These are phyloP conservation scores for Drosera spatulata DNA, from an alignment of 179 eudicot genomes.

Conservation along the genomic window DNA sequence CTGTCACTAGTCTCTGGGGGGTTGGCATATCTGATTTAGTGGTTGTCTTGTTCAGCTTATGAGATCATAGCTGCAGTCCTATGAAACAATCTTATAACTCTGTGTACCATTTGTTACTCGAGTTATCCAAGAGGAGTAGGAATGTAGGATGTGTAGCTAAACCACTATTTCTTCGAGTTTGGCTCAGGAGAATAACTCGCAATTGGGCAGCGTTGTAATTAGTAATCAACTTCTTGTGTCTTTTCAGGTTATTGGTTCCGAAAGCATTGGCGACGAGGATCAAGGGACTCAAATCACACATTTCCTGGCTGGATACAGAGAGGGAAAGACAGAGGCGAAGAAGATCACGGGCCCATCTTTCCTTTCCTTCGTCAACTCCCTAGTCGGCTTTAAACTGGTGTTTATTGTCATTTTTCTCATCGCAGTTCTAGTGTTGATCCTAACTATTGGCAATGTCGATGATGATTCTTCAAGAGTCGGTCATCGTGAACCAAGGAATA, in stretches of 20 bases:
- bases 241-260: conserved; percentile 70
- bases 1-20: too few relatives aligned
- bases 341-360: conserved; percentile 52
- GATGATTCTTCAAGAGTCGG: conserved; percentile 44
- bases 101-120: too few relatives aligned
- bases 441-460: conserved; percentile 23
- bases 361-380: conserved; percentile 53
- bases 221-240: neutral
- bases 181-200: neutral
- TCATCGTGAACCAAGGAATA: conserved; percentile 15
- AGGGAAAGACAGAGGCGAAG: conserved; percentile 58
- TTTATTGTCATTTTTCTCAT: conserved; percentile 41
- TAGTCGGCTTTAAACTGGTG: conserved; percentile 36
- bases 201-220: neutral
- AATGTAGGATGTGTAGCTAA: too few relatives aligned
- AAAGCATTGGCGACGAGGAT: conserved; percentile 58
- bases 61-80: too few relatives aligned
- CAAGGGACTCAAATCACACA: conserved; percentile 56
- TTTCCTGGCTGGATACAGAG: conserved; percentile 78
- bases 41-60: too few relatives aligned
- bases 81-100: too few relatives aligned
- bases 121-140: too few relatives aligned
- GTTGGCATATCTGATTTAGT: too few relatives aligned
- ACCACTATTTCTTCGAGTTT: too few relatives aligned
- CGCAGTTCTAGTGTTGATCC: conserved; percentile 40